Evolutionary conservation across 2,329 filamentous ascomycete genomes (phyloP), one percentile per base, ranked within the genome.

Genomic region (Trichoderma pleuroti): DNA sequence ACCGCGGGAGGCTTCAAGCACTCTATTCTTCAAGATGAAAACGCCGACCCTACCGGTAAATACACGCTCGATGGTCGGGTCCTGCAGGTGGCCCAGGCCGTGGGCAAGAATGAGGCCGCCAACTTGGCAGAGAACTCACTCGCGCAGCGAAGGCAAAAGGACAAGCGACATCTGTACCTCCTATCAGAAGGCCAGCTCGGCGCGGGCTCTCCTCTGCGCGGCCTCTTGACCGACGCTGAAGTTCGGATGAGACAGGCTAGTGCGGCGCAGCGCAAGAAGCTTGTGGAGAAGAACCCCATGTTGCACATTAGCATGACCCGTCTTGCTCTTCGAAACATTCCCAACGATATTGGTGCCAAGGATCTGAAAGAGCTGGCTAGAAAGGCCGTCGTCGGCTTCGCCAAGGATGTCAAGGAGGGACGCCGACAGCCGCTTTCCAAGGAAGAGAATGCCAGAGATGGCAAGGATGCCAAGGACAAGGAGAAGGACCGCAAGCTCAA

Each of bases 31-130:
- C 92, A 98, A 78, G 91, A 98, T 78, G 93, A 97, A 74, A 89
- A 89, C 57, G 87, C 90, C 18, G 97, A 99, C 77, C 89, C 91
- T 0, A 89, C 89, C 49, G 96, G 96, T 68, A 89, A 88, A 75
- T 99, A 98, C 83, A 98, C 94, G 0, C 85, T 99, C 61, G 93
- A 97, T 54, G 94, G 94, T 5, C 93, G 96, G 72, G 88, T 98
- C 18, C 85, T 99, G 8, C 92, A 95, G 75, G 86, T 99, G 28
- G 88, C 93, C 3, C 91, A 91, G 70, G 96, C 96, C 8, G 94
- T 99, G 12, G 92, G 91, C 81, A 94, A 93, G 79, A 87, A 89
- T 63, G 91, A 97, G 80, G 96, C 96, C 1, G 86, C 86, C 52
- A 90, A 90, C 66, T 87, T 98, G 30, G 90, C 92, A 7, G 90